Base-by-base conservation (phyloP, 345 rosid genomes). In the Viola odorata region DNA sequence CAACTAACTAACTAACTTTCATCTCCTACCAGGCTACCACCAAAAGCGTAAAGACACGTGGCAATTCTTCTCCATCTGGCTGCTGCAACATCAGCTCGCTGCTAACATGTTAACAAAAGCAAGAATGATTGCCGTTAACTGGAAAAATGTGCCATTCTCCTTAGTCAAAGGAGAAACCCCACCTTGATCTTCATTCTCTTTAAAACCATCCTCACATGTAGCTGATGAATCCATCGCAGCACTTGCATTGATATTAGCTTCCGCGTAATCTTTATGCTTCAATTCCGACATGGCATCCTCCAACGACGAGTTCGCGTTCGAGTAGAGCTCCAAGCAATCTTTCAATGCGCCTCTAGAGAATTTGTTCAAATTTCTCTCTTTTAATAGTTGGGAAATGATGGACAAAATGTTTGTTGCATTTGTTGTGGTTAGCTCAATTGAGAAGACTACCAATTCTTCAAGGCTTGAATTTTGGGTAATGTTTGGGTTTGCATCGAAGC, bases 181-280 rank as follows among this genome's bases (percentile, higher is more conserved):
- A 11, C 61, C 45, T 10, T 47, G 8, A 12, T 23, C 32, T 48
- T 59, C 50, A 49, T 51, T 66, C 44, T 73, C 76, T 62, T 70
- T 61, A 48, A 81, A 79, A 49, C 79, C 75, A 52, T 77, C 69
- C 71, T 84, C 75, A 55, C 89, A 81, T 38, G 72, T 75, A 3
- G 3, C 14, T 8, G 78, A 41, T 7, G 80, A 65, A 65, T 65
- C 80, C 81, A 79, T 64, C 16, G 81, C 82, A 5, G 78, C 75
- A 53, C 82, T 77, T 10, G 71, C 44, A 12, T 47, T 55, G 17
- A 47, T 5, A 41, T 50, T 67, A 16, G 74, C 79, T 3, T 51
- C 67, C 50, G 12, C 58, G 62, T 73, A 79, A 58, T 74, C 75
- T 32, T 53, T 55, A 4, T 50, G 16, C 60, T 36, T 37, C 12